Evolutionary conservation across 177 flowering plant species (phyloP).

Genomic region (Telopea speciosissima): DNA sequence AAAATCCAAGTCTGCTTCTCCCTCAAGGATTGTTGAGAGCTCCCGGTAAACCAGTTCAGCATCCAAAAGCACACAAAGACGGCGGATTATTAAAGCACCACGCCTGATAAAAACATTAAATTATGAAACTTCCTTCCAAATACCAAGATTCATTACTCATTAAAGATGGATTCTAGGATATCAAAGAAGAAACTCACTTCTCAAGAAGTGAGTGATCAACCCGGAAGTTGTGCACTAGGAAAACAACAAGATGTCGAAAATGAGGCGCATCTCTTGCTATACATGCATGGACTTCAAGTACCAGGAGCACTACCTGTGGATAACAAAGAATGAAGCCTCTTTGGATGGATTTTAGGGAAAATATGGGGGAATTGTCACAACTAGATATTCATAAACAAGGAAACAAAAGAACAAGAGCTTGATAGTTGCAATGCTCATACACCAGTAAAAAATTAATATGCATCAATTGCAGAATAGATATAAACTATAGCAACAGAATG

Average conservation of each 20-base stretch:
- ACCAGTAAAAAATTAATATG: no score
- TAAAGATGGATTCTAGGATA: neutral
- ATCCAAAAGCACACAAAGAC: constrained; percentile 86
- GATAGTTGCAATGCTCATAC: neutral
- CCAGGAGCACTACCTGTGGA: constrained; percentile 82
- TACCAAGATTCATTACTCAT: neutral
- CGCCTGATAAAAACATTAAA: constrained; percentile 41
- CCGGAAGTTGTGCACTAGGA: constrained; percentile 69
- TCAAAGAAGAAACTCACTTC: constrained; percentile 51
- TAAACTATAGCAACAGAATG: neutral
- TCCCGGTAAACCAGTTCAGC: constrained; percentile 87
- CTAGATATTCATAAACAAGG: neutral
- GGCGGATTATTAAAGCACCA: constrained; percentile 89
- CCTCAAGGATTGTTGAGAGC: constrained; percentile 72
- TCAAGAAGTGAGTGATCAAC: constrained; percentile 72
- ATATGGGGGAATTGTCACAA: neutral
- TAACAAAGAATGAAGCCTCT: neutral
- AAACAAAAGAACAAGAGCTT: neutral
- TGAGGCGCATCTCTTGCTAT: constrained; percentile 76
- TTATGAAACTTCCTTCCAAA: neutral
- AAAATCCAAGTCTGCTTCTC: constrained; percentile 81
- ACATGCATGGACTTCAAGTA: constrained; percentile 94
- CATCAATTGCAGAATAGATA: neutral
- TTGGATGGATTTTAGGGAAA: neutral
- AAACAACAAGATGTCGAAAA: constrained; percentile 73